Percentiles rank a stretch among this genome's conserved stretches.
phyloP scores from a whole-genome alignment of 2,329 filamentous ascomycete species.

The Ascocoryne sarcoides region DNA sequence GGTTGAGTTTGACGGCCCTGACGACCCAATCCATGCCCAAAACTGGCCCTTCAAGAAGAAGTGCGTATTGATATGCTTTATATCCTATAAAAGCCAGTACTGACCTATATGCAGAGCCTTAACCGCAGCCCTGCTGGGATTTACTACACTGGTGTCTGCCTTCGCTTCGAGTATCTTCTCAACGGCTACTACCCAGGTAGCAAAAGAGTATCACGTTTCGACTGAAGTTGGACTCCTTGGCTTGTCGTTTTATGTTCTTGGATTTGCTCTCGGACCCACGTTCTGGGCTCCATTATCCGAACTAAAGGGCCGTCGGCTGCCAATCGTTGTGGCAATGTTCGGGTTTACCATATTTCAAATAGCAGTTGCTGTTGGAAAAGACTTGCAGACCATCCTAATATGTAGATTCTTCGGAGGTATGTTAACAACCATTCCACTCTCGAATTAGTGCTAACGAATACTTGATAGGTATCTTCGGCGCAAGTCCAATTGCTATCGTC shows the following conservation, averaged over 20 bases:
- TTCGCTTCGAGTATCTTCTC: slow-evolving; percentile 74
- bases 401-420: slow-evolving; percentile 68
- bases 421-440: no score
- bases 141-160: slow-evolving; percentile 61
- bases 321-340: slow-evolving; percentile 53
- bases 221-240: slow-evolving; percentile 55
- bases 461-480: slow-evolving; percentile 48
- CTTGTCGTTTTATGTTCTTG: slow-evolving; percentile 61
- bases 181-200: slow-evolving; percentile 50
- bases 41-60: slow-evolving; percentile 82
- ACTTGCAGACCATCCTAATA: slow-evolving; percentile 60
- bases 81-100: slow-evolving; percentile 23
- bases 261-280: slow-evolving; percentile 62
- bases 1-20: slow-evolving; percentile 74
- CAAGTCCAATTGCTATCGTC: slow-evolving; percentile 59
- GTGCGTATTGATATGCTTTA: slow-evolving; percentile 34
- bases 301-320: slow-evolving; percentile 56
- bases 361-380: slow-evolving; percentile 55
- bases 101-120: slow-evolving; percentile 37
- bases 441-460: slow-evolving; percentile 6
- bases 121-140: slow-evolving; percentile 61
- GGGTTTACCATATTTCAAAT: slow-evolving; percentile 63
- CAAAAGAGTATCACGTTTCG: slow-evolving; percentile 50
- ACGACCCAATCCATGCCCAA: slow-evolving; percentile 78
- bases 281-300: slow-evolving; percentile 69